These are phyloP conservation scores for Sporodiniella umbellata DNA, from an alignment of 371 early-diverging fungal genomes.

Conservation along the genomic window DNA sequence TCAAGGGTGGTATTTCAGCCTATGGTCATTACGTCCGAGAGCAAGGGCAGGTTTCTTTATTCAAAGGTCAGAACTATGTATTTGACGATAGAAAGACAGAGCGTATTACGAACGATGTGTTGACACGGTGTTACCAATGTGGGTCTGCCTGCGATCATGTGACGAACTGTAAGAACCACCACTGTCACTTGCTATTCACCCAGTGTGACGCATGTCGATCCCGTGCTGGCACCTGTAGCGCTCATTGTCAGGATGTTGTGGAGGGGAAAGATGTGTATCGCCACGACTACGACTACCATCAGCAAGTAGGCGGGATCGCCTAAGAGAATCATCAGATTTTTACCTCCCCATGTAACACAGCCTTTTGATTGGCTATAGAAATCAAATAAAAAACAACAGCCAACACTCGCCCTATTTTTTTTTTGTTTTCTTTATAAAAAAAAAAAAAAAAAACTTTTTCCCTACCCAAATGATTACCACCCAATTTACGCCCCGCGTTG, in stretches of 20 bases:
- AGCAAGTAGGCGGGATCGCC: conserved; percentile 21
- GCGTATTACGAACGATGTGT: conserved; percentile 61
- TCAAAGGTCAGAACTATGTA: conserved; percentile 76
- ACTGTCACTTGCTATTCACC: conserved; percentile 69
- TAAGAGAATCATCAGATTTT: neutral
- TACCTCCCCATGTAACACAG: too few relatives aligned
- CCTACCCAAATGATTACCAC: too few relatives aligned
- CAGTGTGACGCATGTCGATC: conserved; percentile 60
- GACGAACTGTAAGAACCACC: conserved; percentile 64
- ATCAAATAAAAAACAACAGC: too few relatives aligned
- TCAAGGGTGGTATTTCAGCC: conserved; percentile 76
- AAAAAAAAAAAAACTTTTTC: too few relatives aligned
- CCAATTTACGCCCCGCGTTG: too few relatives aligned
- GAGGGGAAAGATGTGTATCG: conserved; percentile 28
- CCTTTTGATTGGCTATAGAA: too few relatives aligned
- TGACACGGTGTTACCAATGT: conserved; percentile 68
- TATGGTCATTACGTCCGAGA: conserved; percentile 63
- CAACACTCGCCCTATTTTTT: too few relatives aligned
- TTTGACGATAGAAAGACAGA: conserved; percentile 78
- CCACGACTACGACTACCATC: conserved; percentile 45
- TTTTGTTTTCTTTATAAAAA: too few relatives aligned
- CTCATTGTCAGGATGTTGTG: conserved; percentile 50
- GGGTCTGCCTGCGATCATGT: conserved; percentile 61
- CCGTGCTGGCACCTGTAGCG: conserved; percentile 55
- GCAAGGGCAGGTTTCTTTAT: conserved; percentile 42